Evolutionary conservation across 371 early-diverging fungal species (phyloP).

Genomic region (Sporodiniella umbellata): DNA sequence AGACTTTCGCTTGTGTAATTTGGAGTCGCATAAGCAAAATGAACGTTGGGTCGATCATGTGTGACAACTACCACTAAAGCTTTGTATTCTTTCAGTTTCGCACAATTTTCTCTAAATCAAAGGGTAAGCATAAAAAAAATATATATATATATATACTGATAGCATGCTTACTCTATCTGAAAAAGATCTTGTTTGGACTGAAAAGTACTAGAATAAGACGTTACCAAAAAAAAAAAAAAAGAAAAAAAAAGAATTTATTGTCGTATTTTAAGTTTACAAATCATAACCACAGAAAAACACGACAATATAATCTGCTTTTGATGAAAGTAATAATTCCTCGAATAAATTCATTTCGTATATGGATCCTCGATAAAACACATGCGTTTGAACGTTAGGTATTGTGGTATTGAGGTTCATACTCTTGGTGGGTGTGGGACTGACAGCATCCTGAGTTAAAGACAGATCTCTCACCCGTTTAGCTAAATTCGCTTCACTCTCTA

Average conservation of each 20-base stretch:
- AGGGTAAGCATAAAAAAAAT: too few species aligned
- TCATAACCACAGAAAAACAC: slow-evolving; percentile 27
- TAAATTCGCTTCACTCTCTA: not conserved
- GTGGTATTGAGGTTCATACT: not conserved
- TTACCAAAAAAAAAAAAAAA: not conserved
- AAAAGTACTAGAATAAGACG: not conserved
- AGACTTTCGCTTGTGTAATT: slow-evolving; percentile 3
- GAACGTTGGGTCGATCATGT: slow-evolving; percentile 13
- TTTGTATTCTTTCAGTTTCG: slow-evolving; percentile 2
- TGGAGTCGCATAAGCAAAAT: slow-evolving; percentile 12
- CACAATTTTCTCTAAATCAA: slow-evolving; percentile 2
- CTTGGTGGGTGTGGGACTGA: not conserved
- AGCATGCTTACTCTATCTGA: slow-evolving; percentile 19
- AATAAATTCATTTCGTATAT: slow-evolving; percentile 9
- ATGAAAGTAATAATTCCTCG: not conserved
- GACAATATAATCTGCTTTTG: not conserved
- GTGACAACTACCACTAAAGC: slow-evolving; percentile 16
- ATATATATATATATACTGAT: not conserved
- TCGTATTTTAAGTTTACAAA: slow-evolving; percentile 14
- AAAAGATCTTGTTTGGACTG: slow-evolving; percentile 14
- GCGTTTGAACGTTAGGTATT: not conserved
- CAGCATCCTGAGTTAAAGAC: not conserved
- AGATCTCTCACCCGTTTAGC: not conserved
- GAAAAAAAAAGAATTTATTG: not conserved
- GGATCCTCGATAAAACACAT: slow-evolving; percentile 6